Conservation (phyloP, 129 eudicot species). For the Glebionis coronaria region DNA sequence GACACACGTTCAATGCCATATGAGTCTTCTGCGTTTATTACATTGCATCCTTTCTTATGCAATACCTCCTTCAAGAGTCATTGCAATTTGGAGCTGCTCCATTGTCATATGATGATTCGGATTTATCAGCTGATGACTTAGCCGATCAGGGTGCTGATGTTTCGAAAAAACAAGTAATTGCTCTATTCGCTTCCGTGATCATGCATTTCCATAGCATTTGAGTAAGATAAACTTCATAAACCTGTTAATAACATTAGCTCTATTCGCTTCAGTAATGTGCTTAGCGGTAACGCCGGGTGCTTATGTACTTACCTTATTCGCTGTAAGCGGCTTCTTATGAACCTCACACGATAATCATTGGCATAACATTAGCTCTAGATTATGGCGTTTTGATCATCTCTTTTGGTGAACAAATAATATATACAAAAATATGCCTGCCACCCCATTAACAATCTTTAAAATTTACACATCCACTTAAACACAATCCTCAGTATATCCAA, state of each 20-base stretch:
- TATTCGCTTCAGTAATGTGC: constrained; percentile 80
- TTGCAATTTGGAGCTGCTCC: constrained; percentile 85
- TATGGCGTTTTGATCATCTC: constrained; percentile 2
- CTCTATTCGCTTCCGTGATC: background rate
- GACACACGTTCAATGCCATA: background rate
- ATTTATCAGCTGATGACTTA: constrained; percentile 66
- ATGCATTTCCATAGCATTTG: background rate
- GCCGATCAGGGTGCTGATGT: constrained; percentile 88
- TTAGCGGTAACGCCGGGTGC: constrained; percentile 97
- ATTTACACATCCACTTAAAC: no score
- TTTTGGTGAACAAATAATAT: constrained; percentile 45
- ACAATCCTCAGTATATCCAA: no score
- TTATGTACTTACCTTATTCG: constrained; percentile 80
- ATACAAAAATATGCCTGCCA: no score
- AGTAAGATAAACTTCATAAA: background rate
- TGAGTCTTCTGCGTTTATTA: background rate
- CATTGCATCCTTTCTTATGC: constrained; percentile 25
- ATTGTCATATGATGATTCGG: constrained; percentile 43
- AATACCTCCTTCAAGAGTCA: constrained; percentile 36
- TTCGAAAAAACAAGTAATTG: constrained; percentile 35
- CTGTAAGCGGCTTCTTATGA: constrained; percentile 50
- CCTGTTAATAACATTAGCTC: constrained; percentile 13
- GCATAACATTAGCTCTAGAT: background rate
- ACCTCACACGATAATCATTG: background rate
- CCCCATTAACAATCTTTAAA: no score